These are phyloP conservation scores for Tilletia walkeri DNA, from an alignment of 1,284 basidiomycete genomes.

Conservation along the genomic window DNA sequence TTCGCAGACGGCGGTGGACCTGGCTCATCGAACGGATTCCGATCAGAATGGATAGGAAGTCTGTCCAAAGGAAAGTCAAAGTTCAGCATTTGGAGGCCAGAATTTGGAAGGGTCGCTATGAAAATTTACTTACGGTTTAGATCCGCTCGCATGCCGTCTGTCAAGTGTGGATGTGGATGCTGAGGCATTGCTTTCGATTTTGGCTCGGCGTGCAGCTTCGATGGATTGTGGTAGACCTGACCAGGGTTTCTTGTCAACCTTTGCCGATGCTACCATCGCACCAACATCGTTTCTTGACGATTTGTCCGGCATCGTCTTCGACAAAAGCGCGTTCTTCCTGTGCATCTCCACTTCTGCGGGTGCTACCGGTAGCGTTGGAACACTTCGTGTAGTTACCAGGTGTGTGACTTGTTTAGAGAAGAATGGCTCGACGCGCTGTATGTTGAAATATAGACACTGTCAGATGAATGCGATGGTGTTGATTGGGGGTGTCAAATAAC, in stretches of 20 bases:
- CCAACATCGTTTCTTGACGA: not conserved
- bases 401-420: slow-evolving; percentile 52
- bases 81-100: no score
- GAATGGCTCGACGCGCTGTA: slow-evolving; percentile 46
- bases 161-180: not conserved
- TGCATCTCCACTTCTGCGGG: slow-evolving; percentile 19
- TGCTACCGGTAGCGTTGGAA: slow-evolving; percentile 8
- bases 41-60: slow-evolving; percentile 47
- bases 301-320: not conserved
- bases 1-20: slow-evolving; percentile 56
- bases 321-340: not conserved
- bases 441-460: not conserved
- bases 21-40: slow-evolving; percentile 50
- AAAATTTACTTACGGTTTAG: no score
- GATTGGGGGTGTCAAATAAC: not conserved
- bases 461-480: no score
- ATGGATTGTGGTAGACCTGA: slow-evolving; percentile 25
- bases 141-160: not conserved
- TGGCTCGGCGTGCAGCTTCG: slow-evolving; percentile 21
- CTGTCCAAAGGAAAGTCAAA: not conserved
- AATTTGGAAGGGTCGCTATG: no score
- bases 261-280: not conserved
- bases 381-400: slow-evolving; percentile 44
- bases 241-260: slow-evolving; percentile 18
- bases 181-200: slow-evolving; percentile 21